Evolutionary conservation across 495 filamentous ascomycete genomes (phyloP).

Genomic region (Staphylotrichum longicolle): DNA sequence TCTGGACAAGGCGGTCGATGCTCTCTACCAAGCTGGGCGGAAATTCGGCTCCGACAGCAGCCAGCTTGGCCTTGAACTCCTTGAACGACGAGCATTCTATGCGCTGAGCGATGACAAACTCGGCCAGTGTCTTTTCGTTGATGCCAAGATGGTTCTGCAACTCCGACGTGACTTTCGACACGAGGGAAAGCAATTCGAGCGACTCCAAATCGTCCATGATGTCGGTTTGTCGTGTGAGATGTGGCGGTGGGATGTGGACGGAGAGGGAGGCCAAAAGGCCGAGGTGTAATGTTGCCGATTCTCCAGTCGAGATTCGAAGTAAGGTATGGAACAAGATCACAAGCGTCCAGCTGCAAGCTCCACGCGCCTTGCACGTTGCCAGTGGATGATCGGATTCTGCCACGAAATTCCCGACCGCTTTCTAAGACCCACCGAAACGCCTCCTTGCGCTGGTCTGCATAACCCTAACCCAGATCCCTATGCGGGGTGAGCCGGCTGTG

Average conservation of each 20-base stretch:
- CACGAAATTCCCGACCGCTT: conserved; percentile 19
- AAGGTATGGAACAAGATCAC: too few species aligned
- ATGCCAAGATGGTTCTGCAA: conserved; percentile 91
- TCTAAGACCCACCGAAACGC: neutral
- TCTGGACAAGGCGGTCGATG: conserved; percentile 80
- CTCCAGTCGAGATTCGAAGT: too few species aligned
- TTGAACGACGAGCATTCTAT: conserved; percentile 64
- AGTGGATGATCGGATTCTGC: conserved; percentile 10
- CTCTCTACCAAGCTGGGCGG: conserved; percentile 86
- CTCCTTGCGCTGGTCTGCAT: neutral
- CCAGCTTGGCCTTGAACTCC: conserved; percentile 66
- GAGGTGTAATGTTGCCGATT: neutral
- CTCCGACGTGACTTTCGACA: conserved; percentile 92
- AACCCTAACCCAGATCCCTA: conserved; percentile 18
- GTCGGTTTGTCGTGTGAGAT: conserved; percentile 2
- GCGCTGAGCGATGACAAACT: conserved; percentile 91
- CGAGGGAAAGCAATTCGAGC: conserved; percentile 88
- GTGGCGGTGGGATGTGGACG: neutral
- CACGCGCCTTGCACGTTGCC: too few species aligned
- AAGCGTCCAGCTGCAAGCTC: neutral
- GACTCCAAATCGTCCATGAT: conserved; percentile 86
- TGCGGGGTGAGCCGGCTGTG: neutral
- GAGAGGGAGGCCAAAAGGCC: conserved; percentile 8
- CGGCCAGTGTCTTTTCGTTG: conserved; percentile 88
- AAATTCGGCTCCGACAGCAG: conserved; percentile 79